phyloP scores from a whole-genome alignment of 129 eudicot genomes.

The Daucus carota region DH1_v3.0 NC_030381.2:51878501-51879000 shows the following conservation, averaged over 20 bases:
- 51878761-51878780: not conserved
- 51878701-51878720: too few species aligned
- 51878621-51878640: too few species aligned
- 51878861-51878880: not conserved
- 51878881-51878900: not conserved
- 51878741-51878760: not conserved
- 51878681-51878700: too few species aligned
- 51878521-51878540: too few species aligned
- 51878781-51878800: not conserved
- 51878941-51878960: not conserved
- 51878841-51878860: not conserved
- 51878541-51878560: too few species aligned
- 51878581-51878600: too few species aligned
- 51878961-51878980: not conserved
- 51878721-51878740: too few species aligned
- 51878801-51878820: not conserved
- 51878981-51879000: not conserved
- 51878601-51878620: too few species aligned
- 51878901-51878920: not conserved
- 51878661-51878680: too few species aligned
- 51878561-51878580: too few species aligned
- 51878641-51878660: too few species aligned
- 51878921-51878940: not conserved
- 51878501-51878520: too few species aligned
- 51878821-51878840: not conserved